Evolutionary conservation across 140 eudicot species (phyloP), one percentile per base, ranked within the genome.

Genomic region (Ambrosia hybrid): DNA sequence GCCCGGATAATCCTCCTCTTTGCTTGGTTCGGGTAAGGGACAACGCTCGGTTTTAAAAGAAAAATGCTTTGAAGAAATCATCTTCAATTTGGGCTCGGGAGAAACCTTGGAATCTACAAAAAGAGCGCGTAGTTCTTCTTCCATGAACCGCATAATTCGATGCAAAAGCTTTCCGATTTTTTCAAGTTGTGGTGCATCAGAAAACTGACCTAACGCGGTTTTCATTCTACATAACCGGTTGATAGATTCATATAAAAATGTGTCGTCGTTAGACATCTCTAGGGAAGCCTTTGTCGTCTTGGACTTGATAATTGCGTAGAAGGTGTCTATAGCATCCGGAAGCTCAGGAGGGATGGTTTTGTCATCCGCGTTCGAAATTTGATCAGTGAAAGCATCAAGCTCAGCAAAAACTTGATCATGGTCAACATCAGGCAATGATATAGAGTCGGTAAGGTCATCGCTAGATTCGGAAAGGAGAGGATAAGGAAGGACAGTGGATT

Each of bases 101-200:
- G 71, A 14, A 11, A 26, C 12, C n/a, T 48, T 37, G 2, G 61
- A 55, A 53, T 84, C 85, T 13, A 81, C 76, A 21, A 93, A 46
- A 51, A 90, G 62, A 2, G 51, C 39, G 7, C 88, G 91, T 4
- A 89, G 78, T 71, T 84, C 94, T 17, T 86, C 86, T 59, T 86
- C 94, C 78, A 91, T 65, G 30, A 80, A 88, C 41, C 57, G n/a
- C 88, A 91, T 88, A 10, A 86, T 76, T 14, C 78, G 83, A 36
- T 86, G 96, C 62, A 91, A 38, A 3, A 85, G 85, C 33, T 51
- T 69, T 59, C 51, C 74, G n/a, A 84, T 75, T 14, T 61, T 69
- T 56, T 80, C 84, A 10, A 75, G 9, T 26, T 76, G 65, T 10
- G 76, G 4, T 3, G 70, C 51, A 64, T 79, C 3, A 0, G 82